Evolutionary conservation across 768 basidiomycete species (phyloP).

Genomic region (button mushroom (Agaricus bisporus)): DNA sequence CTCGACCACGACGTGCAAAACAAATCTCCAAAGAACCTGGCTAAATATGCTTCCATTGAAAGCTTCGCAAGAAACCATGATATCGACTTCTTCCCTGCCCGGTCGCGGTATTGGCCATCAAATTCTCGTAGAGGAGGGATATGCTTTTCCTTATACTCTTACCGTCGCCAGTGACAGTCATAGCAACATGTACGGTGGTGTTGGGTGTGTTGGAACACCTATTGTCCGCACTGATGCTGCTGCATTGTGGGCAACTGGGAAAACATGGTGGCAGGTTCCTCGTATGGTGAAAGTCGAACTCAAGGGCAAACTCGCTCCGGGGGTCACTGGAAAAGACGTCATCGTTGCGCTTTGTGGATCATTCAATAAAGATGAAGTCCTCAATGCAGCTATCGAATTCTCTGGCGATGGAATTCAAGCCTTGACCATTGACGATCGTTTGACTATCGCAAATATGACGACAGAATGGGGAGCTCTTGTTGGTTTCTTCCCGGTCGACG

Average conservation of each 20-base stretch:
- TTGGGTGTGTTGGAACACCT: conserved; percentile 95
- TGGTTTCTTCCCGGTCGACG: conserved; percentile 92
- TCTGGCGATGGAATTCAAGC: conserved; percentile 79
- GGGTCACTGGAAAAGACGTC: conserved; percentile 97
- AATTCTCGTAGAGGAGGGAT: conserved; percentile 95
- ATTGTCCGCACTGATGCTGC: conserved; percentile 95
- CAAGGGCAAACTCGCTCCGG: conserved; percentile 70
- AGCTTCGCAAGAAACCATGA: conserved; percentile 78
- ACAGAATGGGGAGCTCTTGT: conserved; percentile 99
- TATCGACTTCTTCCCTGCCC: conserved; percentile 96
- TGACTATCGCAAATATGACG: conserved; percentile 99
- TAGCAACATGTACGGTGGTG: conserved; percentile 98
- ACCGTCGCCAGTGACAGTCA: conserved; percentile 97
- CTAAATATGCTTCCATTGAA: conserved; percentile 91
- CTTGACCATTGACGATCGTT: conserved; percentile 82
- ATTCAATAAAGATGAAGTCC: conserved; percentile 94
- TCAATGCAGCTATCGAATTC: conserved; percentile 97
- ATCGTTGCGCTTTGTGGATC: conserved; percentile 95
- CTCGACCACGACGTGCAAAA: conserved; percentile 99
- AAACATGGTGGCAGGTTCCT: conserved; percentile 99
- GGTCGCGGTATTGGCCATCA: conserved; percentile 98
- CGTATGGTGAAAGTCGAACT: conserved; percentile 94
- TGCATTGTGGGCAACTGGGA: conserved; percentile 95
- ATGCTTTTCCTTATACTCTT: conserved; percentile 92
- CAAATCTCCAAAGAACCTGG: conserved; percentile 80